Evolutionary conservation across 2,329 filamentous ascomycete species (phyloP), one percentile per base, ranked within the genome.

Genomic region (Aspergillus tubingensis): DNA sequence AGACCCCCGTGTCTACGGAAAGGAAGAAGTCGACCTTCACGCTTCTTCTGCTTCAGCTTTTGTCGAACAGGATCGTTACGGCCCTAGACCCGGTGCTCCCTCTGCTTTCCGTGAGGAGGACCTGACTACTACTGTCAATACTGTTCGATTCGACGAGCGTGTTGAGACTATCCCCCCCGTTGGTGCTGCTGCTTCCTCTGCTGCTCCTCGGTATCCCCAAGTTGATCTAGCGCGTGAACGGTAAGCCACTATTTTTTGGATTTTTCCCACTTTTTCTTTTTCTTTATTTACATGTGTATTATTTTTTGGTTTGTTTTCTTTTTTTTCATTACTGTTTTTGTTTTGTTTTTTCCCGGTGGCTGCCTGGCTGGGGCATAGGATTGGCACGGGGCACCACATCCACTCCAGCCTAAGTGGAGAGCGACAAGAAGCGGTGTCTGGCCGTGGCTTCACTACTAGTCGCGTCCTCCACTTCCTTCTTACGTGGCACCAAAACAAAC

Each of bases 21-120:
- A 92, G 83, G 91, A 96, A 87, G 91, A 96, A 85, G 86, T 96
- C 83, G 89, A 90, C 80, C 87, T 91, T 82, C 87, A 91, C 83
- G 32, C 32, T 36, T 36, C 32, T 36, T 36, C 32, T 32, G 30
- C 30, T 27, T 27, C 25, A 27, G 25, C 25, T 36, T 36, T 36
- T 36, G 87, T 93, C 80, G 86, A 72, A 61, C 66, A 65, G 32
- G 52, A 54, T 32, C 52, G 43, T 17, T 54, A 30, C 44, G 23
- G 44, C 27, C 23, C 44, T 27, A 23, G 47, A 19, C 27, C 43
- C 38, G 57, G 19, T 19, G 55, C 62, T 59, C 52, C 61, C 38
- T 60, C 59, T 25, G 57, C 63, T 50, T 63, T 54, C 32, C 32
- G 32, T 13, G 32, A 36, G 32, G 32, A 36, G 32, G 32, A 36